Base-by-base conservation (phyloP, 345 rosid genomes). In the Crucihimalaya himalaica region DNA sequence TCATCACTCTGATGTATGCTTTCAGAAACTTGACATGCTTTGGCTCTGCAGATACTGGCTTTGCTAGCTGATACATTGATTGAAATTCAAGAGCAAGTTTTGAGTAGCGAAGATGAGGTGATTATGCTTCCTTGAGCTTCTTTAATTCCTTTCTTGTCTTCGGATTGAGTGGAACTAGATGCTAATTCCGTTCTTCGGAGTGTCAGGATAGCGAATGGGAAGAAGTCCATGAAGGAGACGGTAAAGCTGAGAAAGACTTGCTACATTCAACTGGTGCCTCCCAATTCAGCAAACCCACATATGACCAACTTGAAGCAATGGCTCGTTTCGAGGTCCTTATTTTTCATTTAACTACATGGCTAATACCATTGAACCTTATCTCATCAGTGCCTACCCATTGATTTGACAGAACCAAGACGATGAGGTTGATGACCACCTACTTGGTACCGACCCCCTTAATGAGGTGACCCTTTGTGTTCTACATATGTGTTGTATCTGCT, bases 191-290 rank as follows among this genome's bases (percentile, higher is more conserved):
- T 28, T 50, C 35, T 32, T 42, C 5, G 52, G 70, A 62, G 21
- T 73, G 48, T 67, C 85, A 85, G 88, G 94, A 85, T 73, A 84
- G 86, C n/a, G 96, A 89, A 72, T 94, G 96, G 97, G 98, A 91
- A 82, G 97, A 93, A 76, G 80, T 84, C 74, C 78, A 82, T 62
- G 89, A 79, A 68, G 88, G 66, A 60, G 87, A 78, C 8, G 72
- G n/a, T 46, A 90, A 84, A 72, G 71, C 80, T 51, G 89, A 82
- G 50, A 74, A 78, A 45, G 81, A 80, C 68, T 37, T 90, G 76
- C 66, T 87, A 34, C 75, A 56, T 63, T 79, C 93, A 12, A 61
- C 84, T 56, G 82, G 77, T 77, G 82, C 84, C 51, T 8, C 83
- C 58, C 74, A 88, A 42, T 68, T 72, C 2, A 83, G 86, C 67